Evolutionary conservation across 176 grass and related monocot species (phyloP), one percentile per base, ranked within the genome.

Genomic region (Raddia guianensis): DNA sequence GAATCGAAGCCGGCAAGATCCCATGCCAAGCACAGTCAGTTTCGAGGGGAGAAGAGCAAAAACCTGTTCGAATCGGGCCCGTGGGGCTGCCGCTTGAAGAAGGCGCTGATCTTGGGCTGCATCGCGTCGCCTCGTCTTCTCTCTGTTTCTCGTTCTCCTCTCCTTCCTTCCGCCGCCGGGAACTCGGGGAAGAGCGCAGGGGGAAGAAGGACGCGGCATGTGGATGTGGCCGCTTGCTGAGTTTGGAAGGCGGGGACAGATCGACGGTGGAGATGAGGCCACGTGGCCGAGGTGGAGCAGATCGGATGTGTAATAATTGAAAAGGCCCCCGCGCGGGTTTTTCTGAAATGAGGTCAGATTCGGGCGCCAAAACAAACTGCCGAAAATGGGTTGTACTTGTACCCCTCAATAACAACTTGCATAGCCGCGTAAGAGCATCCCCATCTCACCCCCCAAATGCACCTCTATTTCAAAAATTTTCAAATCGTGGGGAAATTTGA

Each of bases 71-170:
- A 21, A 71, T 70, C 68, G 5, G 72, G 16, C 11, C 50, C 69
- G 1, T 68, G 16, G 7, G 43, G 70, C 68, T 81, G 81, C 11
- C 66, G 76, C 80, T 84, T 89, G 86, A 94, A 94, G 87, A 93
- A 93, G 33, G 85, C 63, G 34, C 85, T 93, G 67, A 93, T 90
- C 87, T 93, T 93, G 15, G 85, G 52, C 74, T 93, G 91, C 87
- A 83, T 89, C 76, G 91, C 87, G 79, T 89, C 76, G 4, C 20
- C 53, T 18, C 7, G 10, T 62, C 32, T 49, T 72, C 32, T 51
- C 52, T n/a, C 27, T 3, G 5, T 9, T 37, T 56, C 37, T 63
- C 55, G 55, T 42, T 14, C 35, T 63, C 49, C 16, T 54, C 15
- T 48, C 43, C 5, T 15, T 21, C 33, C 12, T 27, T 52, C 8